Evolutionary conservation across 768 basidiomycete genomes (phyloP).

Genomic region (Solioccasus polychromus): DNA sequence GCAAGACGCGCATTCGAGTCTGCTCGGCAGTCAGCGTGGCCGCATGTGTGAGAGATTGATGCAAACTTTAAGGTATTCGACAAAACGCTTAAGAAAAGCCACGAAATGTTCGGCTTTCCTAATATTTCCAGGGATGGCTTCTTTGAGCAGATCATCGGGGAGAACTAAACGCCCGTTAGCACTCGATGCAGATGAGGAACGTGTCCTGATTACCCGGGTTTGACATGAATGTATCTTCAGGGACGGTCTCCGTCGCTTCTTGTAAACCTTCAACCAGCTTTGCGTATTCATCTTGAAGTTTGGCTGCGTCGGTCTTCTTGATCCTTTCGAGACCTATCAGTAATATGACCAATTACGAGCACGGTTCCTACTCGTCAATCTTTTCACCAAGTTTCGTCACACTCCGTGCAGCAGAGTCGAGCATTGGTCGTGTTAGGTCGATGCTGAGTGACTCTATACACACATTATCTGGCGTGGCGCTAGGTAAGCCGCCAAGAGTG

Average conservation of each 20-base stretch:
- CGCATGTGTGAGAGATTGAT: not conserved
- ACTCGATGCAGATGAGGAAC: not conserved
- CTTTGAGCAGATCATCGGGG: constrained; percentile 90
- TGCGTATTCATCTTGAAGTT: constrained; percentile 95
- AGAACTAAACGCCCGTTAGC: constrained; percentile 52
- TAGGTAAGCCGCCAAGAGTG: constrained; percentile 1
- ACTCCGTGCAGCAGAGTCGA: constrained; percentile 90
- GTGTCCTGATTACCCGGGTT: constrained; percentile 66
- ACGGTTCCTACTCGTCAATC: constrained; percentile 80
- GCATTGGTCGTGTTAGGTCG: constrained; percentile 95
- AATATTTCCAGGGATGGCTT: constrained; percentile 97
- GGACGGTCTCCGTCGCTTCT: constrained; percentile 56
- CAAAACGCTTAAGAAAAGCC: constrained; percentile 95
- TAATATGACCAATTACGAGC: not conserved
- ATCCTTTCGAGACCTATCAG: constrained; percentile 54
- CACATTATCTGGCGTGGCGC: constrained; percentile 71
- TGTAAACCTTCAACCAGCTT: constrained; percentile 93
- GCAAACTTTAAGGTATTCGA: constrained; percentile 93
- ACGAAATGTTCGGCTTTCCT: constrained; percentile 99
- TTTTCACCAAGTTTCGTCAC: constrained; percentile 83
- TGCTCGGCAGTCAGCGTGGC: constrained; percentile 32
- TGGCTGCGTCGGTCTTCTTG: constrained; percentile 88
- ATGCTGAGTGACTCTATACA: constrained; percentile 98
- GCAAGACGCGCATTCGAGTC: constrained; percentile 99
- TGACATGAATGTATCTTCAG: constrained; percentile 83